These are phyloP conservation scores for Saccharomycopsis babjevae DNA, from an alignment of 805 yeast genomes.

Conservation along the genomic window DNA sequence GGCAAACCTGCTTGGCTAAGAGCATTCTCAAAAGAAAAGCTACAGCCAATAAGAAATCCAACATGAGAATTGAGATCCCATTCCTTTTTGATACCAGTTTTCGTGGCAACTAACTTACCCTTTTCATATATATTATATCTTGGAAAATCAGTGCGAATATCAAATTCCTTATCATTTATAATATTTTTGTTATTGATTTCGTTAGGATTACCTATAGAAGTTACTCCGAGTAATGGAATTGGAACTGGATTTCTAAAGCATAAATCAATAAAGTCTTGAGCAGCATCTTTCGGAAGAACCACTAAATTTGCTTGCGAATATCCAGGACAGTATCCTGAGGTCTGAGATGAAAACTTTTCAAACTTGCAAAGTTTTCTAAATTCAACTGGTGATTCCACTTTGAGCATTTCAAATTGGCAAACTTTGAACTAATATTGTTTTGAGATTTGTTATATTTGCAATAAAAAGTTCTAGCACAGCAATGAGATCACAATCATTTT, in stretches of 20 bases:
- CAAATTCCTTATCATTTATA: constrained; percentile 19
- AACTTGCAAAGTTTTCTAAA: constrained; percentile 19
- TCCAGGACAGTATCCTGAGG: constrained; percentile 23
- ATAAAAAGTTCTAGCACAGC: neutral
- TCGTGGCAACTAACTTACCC: constrained; percentile 24
- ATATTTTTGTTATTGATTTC: constrained; percentile 18
- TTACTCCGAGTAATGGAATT: constrained; percentile 29
- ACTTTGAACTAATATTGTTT: neutral
- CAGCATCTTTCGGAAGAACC: constrained; percentile 26
- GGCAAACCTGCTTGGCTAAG: constrained; percentile 25
- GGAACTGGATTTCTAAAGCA: constrained; percentile 32
- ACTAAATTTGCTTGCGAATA: constrained; percentile 32
- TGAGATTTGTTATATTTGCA: neutral
- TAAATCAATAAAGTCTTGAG: constrained; percentile 27
- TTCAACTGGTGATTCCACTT: constrained; percentile 5
- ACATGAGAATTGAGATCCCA: constrained; percentile 28
- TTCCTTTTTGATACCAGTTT: constrained; percentile 23
- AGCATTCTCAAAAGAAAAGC: constrained; percentile 32
- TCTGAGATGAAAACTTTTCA: constrained; percentile 17
- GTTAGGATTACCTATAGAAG: constrained; percentile 23
- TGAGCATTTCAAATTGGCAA: neutral
- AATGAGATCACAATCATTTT: neutral
- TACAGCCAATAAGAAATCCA: constrained; percentile 36
- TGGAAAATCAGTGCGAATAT: constrained; percentile 29
- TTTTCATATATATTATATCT: constrained; percentile 27